Conservation (phyloP, 2,329 filamentous ascomycete species). For the Monosporascus sp. region DNA sequence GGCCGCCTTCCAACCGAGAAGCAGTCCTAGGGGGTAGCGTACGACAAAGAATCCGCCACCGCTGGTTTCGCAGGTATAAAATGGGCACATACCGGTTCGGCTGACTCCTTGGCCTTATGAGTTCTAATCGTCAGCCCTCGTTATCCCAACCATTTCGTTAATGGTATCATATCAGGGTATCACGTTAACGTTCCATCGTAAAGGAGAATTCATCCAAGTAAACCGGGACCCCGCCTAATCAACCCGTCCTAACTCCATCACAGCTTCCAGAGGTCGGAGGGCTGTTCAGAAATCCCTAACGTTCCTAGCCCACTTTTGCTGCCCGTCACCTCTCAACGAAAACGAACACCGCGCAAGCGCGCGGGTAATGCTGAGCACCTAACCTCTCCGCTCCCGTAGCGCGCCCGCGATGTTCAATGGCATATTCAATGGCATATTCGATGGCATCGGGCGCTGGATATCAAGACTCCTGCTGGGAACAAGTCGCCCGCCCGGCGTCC, state of each 20-base stretch:
- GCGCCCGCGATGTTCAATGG: conserved; percentile 22
- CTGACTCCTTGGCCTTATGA: too few relatives aligned
- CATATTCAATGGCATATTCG: conserved; percentile 23
- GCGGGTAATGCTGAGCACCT: conserved; percentile 4
- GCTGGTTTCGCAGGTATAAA: too few relatives aligned
- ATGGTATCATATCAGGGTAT: background rate
- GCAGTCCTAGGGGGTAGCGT: too few relatives aligned
- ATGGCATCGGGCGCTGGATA: conserved; percentile 37
- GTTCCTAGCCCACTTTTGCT: background rate
- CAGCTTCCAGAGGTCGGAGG: too few relatives aligned
- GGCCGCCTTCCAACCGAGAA: too few relatives aligned
- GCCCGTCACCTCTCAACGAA: background rate
- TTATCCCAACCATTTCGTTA: background rate
- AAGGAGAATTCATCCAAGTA: background rate
- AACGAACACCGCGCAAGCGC: background rate
- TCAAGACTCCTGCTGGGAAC: conserved; percentile 54
- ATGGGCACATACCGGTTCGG: too few relatives aligned
- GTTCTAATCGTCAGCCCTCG: too few relatives aligned
- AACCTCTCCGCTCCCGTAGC: conserved; percentile 20
- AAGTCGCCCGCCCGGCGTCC: conserved; percentile 47
- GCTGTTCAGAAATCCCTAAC: too few relatives aligned
- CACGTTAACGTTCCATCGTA: background rate
- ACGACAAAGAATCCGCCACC: too few relatives aligned
- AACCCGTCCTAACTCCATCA: too few relatives aligned
- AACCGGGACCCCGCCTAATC: background rate